Evolutionary conservation across 257 asterid species (phyloP), one percentile per base, ranked within the genome.

Genomic region (Solanum bulbocastanum): DNA sequence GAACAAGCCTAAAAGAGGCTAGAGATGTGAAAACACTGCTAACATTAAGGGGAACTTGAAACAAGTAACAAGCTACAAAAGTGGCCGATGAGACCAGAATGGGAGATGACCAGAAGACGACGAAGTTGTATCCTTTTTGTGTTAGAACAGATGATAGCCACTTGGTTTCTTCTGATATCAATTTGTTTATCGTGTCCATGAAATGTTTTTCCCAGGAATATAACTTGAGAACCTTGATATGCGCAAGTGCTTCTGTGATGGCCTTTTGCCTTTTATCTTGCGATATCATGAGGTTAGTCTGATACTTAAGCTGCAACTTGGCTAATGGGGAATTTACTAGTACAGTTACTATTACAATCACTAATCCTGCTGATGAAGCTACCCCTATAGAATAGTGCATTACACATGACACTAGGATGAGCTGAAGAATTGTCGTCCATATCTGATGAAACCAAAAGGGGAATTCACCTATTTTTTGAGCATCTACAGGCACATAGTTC

Each of bases 201-300:
- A 96, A 96, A 88, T 94, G 96, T 40, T 85, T 89, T 87, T 96
- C 99, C 98, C 99, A 96, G 1, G 98, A 98, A 30, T 96, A 95
- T 52, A 95, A 68, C 33, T 96, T 96, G 90, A 96, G 87, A 84
- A 96, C 96, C 93, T 94, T 95, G 98, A 95, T 96, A 83, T 94
- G 94, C 87, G 91, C 91, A 3, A 96, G 93, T 39, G 98, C 95
- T 88, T 96, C 98, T 0, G 92, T 87, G 90, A 93, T 89, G 35
- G 94, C 94, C 91, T 95, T 96, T 87, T 95, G 81, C 87, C 99
- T 76, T 32, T 90, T 93, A 73, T 95, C 98, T 78, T 96, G 98
- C 12, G 96, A 97, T 60, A 90, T 93, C 98, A 93, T 94, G 81
- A 96, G 97, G 86, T 92, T 92, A 3, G 94, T 86, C 66, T 96